Evolutionary conservation across 768 basidiomycete genomes (phyloP).

Genomic region (Lactarius quietus): DNA sequence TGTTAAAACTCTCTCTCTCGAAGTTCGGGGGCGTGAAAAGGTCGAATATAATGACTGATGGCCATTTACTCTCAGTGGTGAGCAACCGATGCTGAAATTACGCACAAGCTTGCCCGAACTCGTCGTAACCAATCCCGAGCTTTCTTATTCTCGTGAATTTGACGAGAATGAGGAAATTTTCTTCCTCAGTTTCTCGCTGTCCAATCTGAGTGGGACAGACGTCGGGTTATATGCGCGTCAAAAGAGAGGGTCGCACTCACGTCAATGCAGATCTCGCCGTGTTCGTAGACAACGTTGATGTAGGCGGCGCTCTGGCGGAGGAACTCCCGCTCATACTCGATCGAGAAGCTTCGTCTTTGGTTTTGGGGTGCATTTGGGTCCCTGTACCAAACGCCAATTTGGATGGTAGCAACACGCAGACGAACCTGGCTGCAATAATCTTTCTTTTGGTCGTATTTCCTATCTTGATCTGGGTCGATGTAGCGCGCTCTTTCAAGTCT

Average conservation of each 20-base stretch:
- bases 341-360: slow-evolving; percentile 50
- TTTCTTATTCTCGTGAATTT: slow-evolving; percentile 22
- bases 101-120: slow-evolving; percentile 11
- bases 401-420: no score
- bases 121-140: slow-evolving; percentile 21
- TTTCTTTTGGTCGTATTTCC: no score
- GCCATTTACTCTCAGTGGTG: no score
- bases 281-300: slow-evolving; percentile 62
- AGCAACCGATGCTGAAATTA: no score
- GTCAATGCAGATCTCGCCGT: slow-evolving; percentile 60
- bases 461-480: slow-evolving; percentile 33
- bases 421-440: no score
- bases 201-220: slow-evolving; percentile 11
- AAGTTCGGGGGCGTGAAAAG: no score
- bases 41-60: no score
- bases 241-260: slow-evolving; percentile 36
- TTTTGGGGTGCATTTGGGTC: no score
- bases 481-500: slow-evolving; percentile 35
- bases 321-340: slow-evolving; percentile 64
- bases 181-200: slow-evolving; percentile 18
- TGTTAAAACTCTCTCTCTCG: no score
- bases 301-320: slow-evolving; percentile 44
- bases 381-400: no score
- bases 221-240: neutral
- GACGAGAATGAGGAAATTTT: slow-evolving; percentile 5